A percentile compares a stretch with the other conserved stretches of the same genome.
phyloP scores from a whole-genome alignment of 495 filamentous ascomycete species.

The Rhypophila decipiens region DNA sequence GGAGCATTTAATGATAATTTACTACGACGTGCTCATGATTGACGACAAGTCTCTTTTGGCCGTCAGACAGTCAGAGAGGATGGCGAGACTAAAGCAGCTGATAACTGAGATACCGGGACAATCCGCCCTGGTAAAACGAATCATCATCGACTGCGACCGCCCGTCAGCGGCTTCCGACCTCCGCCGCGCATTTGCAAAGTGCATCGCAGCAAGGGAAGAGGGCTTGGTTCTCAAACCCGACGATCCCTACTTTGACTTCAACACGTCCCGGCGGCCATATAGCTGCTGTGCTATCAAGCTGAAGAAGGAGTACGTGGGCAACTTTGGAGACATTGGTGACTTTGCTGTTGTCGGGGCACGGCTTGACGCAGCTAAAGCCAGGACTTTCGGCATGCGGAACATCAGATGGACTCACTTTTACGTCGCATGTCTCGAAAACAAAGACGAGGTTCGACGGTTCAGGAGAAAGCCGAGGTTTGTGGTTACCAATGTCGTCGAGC shows the following conservation, averaged over 20 bases:
- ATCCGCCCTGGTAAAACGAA: constrained; percentile 54
- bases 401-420: constrained; percentile 72
- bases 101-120: constrained; percentile 51
- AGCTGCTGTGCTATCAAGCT: constrained; percentile 66
- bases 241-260: constrained; percentile 65
- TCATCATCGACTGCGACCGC: constrained; percentile 55
- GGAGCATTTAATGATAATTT: constrained; percentile 79
- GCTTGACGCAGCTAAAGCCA: constrained; percentile 55
- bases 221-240: constrained; percentile 79
- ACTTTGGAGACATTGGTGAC: constrained; percentile 74
- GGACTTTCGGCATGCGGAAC: constrained; percentile 37
- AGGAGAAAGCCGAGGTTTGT: constrained; percentile 53
- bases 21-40: constrained; percentile 70
- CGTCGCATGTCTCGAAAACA: constrained; percentile 71
- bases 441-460: constrained; percentile 49
- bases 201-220: constrained; percentile 61
- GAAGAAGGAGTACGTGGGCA: constrained; percentile 84
- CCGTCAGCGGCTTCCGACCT: constrained; percentile 41
- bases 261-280: constrained; percentile 23
- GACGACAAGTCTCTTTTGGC: constrained; percentile 62
- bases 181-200: constrained; percentile 55
- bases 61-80: constrained; percentile 53
- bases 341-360: constrained; percentile 70
- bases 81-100: constrained; percentile 51
- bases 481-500: constrained; percentile 49